Evolutionary conservation across 257 asterid genomes (phyloP).

Genomic region (Lycium barbarum): DNA sequence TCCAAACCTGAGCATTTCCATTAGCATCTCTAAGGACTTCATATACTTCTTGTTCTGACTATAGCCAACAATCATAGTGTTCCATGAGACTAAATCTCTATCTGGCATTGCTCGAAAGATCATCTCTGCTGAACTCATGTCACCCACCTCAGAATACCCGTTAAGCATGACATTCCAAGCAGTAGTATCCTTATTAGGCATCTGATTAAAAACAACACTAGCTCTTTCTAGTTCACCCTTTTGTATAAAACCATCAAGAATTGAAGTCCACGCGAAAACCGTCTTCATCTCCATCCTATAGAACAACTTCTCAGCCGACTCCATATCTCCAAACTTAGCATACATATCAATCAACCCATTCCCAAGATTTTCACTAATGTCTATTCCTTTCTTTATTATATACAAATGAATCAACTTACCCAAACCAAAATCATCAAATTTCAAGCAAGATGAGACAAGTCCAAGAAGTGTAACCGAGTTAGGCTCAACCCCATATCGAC

Average conservation of each 20-base stretch:
- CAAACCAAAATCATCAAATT: constrained; percentile 39
- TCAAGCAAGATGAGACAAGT: constrained; percentile 62
- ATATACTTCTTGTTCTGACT: constrained; percentile 29
- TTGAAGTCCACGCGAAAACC: constrained; percentile 71
- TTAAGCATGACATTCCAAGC: constrained; percentile 35
- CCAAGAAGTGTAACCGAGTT: constrained; percentile 68
- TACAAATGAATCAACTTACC: constrained; percentile 62
- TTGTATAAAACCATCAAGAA: constrained; percentile 68
- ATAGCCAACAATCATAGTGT: constrained; percentile 36
- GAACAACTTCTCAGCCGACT: constrained; percentile 56
- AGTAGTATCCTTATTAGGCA: constrained; percentile 45
- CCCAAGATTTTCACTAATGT: constrained; percentile 34
- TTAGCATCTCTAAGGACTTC: constrained; percentile 22
- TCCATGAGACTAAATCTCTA: constrained; percentile 34
- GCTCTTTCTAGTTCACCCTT: constrained; percentile 63
- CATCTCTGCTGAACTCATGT: constrained; percentile 29
- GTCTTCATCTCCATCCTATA: constrained; percentile 53
- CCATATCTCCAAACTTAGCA: constrained; percentile 63
- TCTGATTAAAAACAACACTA: constrained; percentile 48
- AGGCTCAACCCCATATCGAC: constrained; percentile 56
- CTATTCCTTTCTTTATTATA: constrained; percentile 36
- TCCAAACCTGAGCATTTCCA: constrained; percentile 33
- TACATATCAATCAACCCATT: constrained; percentile 56
- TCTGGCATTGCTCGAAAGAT: constrained; percentile 31
- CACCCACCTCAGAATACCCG: constrained; percentile 42